A percentile compares a stretch with the other conserved stretches of the same genome.
phyloP scores from a whole-genome alignment of 257 asterid species.

The Jacaranda copaia region DNA sequence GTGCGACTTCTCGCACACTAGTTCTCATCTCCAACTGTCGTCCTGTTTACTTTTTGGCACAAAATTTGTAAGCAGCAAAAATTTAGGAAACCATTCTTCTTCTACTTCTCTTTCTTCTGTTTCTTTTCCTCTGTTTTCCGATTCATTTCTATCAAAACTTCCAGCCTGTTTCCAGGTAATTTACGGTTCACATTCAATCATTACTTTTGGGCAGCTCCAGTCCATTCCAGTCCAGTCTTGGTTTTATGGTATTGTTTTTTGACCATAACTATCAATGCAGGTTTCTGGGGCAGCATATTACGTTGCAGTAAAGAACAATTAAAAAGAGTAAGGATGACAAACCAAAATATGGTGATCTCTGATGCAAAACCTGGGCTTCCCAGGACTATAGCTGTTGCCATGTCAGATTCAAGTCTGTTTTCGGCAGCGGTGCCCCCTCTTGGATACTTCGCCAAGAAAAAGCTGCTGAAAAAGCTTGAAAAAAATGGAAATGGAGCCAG shows the following conservation, averaged over 20 bases:
- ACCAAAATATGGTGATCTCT: slow-evolving; percentile 57
- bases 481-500: slow-evolving; percentile 48
- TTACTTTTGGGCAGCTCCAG: not conserved
- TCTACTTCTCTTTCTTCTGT: not conserved
- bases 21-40: slow-evolving; percentile 4
- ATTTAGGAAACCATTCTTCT: not conserved
- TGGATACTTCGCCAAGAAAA: slow-evolving; percentile 45
- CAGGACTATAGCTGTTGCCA: slow-evolving; percentile 39
- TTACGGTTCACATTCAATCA: slow-evolving; percentile 21
- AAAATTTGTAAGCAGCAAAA: not conserved
- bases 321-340: slow-evolving; percentile 44
- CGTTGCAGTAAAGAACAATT: too few species aligned
- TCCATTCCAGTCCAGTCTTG: not conserved
- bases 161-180: slow-evolving; percentile 48
- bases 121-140: slow-evolving; percentile 38
- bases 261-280: slow-evolving; percentile 40
- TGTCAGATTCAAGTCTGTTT: slow-evolving; percentile 38
- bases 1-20: not conserved
- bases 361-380: slow-evolving; percentile 49
- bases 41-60: not conserved
- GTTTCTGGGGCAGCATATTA: not conserved
- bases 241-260: not conserved
- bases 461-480: slow-evolving; percentile 49
- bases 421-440: slow-evolving; percentile 7
- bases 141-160: slow-evolving; percentile 36